These are phyloP conservation scores for Eudorina sp. DNA, from an alignment of 139 green algal species.

Conservation along the genomic window DNA sequence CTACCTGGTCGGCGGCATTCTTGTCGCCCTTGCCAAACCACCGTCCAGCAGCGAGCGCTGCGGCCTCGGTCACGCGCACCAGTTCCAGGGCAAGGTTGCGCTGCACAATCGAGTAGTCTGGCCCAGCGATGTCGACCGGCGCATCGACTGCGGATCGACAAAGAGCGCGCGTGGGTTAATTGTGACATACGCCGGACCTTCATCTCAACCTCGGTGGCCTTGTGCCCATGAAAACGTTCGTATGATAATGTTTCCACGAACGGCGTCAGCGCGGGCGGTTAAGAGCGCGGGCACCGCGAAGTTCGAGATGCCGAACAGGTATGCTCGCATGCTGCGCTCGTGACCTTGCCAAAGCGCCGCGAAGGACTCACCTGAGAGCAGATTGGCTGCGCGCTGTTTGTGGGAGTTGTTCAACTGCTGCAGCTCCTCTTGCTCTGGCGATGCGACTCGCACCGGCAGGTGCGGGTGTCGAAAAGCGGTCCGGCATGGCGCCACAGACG, in stretches of 20 bases:
- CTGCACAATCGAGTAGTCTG: slow-evolving; percentile 75
- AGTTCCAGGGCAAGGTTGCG: slow-evolving; percentile 90
- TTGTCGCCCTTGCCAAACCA: slow-evolving; percentile 88
- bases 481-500: background rate
- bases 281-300: no score
- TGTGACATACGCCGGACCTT: no score
- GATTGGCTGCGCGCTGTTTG: background rate
- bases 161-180: no score
- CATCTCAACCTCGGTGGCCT: no score
- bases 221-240: no score
- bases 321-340: background rate
- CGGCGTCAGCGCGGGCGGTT: no score
- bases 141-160: background rate
- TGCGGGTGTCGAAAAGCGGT: background rate
- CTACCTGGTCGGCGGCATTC: slow-evolving; percentile 85
- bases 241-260: no score
- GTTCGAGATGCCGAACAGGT: no score
- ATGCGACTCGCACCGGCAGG: background rate
- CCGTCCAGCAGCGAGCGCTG: slow-evolving; percentile 77
- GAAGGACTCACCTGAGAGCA: background rate
- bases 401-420: background rate
- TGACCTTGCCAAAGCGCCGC: no score
- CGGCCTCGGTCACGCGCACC: slow-evolving; percentile 88
- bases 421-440: background rate
- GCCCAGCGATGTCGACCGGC: slow-evolving; percentile 30